Evolutionary conservation across 2,329 filamentous ascomycete genomes (phyloP).

Genomic region (Aaosphaeria pasadenensis): DNA sequence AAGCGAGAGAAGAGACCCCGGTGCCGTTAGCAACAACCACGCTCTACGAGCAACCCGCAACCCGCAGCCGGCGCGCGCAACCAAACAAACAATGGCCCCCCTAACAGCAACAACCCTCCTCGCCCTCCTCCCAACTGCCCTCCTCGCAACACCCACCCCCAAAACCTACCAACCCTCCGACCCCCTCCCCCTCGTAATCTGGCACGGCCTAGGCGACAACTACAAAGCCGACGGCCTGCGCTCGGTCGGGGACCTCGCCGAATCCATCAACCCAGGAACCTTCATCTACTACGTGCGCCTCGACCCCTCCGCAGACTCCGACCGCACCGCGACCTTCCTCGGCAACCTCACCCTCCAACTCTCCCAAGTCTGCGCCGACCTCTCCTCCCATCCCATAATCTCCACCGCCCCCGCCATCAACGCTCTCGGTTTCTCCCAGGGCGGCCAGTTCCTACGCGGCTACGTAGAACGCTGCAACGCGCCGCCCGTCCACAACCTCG

Average conservation of each 20-base stretch:
- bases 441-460: conserved; percentile 90
- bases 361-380: conserved; percentile 70
- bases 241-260: conserved; percentile 67
- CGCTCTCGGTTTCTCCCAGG: conserved; percentile 91
- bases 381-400: conserved; percentile 74
- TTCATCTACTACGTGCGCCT: conserved; percentile 78
- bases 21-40: too few relatives aligned
- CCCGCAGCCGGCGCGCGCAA: too few relatives aligned
- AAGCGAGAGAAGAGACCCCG: too few relatives aligned
- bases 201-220: conserved; percentile 82
- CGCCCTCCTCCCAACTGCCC: conserved; percentile 1
- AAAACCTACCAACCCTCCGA: background rate
- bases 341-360: conserved; percentile 85
- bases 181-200: conserved; percentile 66
- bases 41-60: too few relatives aligned
- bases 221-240: conserved; percentile 74
- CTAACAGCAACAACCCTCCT: conserved; percentile 4
- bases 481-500: conserved; percentile 71
- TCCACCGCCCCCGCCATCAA: conserved; percentile 80
- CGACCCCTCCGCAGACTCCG: conserved; percentile 61
- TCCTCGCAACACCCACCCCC: background rate
- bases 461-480: conserved; percentile 84
- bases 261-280: conserved; percentile 74
- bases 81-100: background rate
- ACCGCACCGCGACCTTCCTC: conserved; percentile 83